Conservation (phyloP, 768 basidiomycete species). For the Cubamyces lactineus region DNA sequence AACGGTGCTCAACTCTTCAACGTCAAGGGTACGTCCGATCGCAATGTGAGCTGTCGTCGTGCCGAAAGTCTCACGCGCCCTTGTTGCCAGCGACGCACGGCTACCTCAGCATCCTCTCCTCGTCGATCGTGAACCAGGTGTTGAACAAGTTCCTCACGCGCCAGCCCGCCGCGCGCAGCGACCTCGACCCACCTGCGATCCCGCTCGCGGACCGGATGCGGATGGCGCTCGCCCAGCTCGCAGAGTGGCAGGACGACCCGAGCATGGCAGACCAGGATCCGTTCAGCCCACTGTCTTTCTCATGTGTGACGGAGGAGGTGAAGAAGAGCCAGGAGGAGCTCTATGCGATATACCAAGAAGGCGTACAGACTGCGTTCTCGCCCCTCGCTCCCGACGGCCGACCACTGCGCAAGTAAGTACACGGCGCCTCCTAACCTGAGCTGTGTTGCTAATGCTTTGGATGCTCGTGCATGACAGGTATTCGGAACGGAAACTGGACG, state of each 20-base stretch:
- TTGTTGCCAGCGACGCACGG: slow-evolving; percentile 39
- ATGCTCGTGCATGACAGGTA: slow-evolving; percentile 45
- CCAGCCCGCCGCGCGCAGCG: slow-evolving; percentile 53
- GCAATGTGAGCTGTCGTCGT: background rate
- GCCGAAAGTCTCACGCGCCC: background rate
- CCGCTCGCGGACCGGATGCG: slow-evolving; percentile 53
- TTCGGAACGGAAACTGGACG: slow-evolving; percentile 52
- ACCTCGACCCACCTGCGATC: slow-evolving; percentile 43
- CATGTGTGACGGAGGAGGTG: slow-evolving; percentile 56
- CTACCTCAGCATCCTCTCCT: slow-evolving; percentile 56
- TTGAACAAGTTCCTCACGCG: slow-evolving; percentile 64
- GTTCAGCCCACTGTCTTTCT: slow-evolving; percentile 68
- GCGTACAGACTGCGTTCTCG: slow-evolving; percentile 50
- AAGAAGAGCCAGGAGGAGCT: slow-evolving; percentile 54
- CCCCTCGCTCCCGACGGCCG: slow-evolving; percentile 61
- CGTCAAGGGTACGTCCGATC: slow-evolving; percentile 55
- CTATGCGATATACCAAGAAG: slow-evolving; percentile 50
- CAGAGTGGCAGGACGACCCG: slow-evolving; percentile 51
- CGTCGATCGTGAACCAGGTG: slow-evolving; percentile 65
- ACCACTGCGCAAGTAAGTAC: slow-evolving; percentile 61
- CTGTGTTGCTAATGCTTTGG: background rate
- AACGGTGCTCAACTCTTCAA: slow-evolving; percentile 56
- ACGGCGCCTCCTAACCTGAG: background rate
- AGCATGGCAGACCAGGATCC: slow-evolving; percentile 56
- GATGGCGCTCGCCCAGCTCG: slow-evolving; percentile 54